A percentile compares a stretch with the other conserved stretches of the same genome.
Evolutionary conservation across 805 yeast species (phyloP).

Genomic region (Teunomyces tritomae): DNA sequence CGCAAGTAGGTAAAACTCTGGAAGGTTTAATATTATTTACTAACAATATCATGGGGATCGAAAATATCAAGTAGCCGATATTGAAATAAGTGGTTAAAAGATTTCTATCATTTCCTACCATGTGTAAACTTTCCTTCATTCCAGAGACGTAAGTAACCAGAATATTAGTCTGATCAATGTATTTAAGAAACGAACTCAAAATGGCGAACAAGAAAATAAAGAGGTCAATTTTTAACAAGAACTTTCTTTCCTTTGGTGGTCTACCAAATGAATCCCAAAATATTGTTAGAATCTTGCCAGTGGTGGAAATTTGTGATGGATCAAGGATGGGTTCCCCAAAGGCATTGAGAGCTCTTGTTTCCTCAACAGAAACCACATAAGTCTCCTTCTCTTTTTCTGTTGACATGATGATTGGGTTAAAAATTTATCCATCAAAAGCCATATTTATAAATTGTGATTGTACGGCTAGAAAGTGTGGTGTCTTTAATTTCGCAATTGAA

Average conservation of each 20-base stretch:
- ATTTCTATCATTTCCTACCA: slow-evolving; percentile 16
- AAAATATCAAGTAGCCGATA: slow-evolving; percentile 10
- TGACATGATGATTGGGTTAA: neutral
- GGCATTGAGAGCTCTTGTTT: neutral
- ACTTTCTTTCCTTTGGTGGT: slow-evolving; percentile 2
- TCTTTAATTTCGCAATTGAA: neutral
- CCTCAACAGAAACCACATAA: neutral
- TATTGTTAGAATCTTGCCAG: neutral
- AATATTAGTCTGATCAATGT: slow-evolving; percentile 19
- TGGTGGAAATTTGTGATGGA: neutral
- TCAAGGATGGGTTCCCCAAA: neutral
- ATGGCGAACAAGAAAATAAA: slow-evolving; percentile 11
- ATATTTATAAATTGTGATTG: neutral
- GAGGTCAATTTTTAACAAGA: slow-evolving; percentile 2
- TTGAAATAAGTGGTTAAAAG: slow-evolving; percentile 8
- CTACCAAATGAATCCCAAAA: slow-evolving; percentile 2
- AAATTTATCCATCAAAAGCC: neutral
- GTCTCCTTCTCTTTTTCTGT: neutral
- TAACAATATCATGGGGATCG: slow-evolving; percentile 10
- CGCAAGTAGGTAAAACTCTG: slow-evolving; percentile 30
- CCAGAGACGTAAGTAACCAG: slow-evolving; percentile 22
- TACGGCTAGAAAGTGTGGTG: neutral
- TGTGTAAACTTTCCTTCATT: slow-evolving; percentile 14
- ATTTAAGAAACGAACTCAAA: slow-evolving; percentile 14
- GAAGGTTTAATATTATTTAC: slow-evolving; percentile 26